Base-by-base conservation (phyloP, 306 rosid species). In the Arachis hypogaea region DNA sequence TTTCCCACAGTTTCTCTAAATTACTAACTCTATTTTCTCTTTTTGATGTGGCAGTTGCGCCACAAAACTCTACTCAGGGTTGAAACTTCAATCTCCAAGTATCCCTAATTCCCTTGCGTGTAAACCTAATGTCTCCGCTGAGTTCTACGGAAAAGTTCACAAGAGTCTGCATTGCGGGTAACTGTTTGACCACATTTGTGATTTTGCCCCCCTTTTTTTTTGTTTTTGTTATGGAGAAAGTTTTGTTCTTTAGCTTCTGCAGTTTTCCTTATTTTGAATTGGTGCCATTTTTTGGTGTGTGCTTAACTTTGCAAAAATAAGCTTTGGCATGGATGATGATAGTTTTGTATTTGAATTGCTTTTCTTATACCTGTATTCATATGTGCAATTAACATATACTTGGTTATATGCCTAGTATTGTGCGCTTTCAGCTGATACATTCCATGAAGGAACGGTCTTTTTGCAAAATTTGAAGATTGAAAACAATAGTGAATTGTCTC, bases 11-110 rank as follows among this genome's bases (percentile, higher is more conserved):
- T 22, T 14, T 9, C 38, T 9, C 3, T 50, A 72, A 47, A 66
- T 72, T 29, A 11, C 18, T 61, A 30, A 58, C 52, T 54, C 14
- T 60, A 47, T 81, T 57, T 47, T 57, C 63, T 1, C 54, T 11
- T 62, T 55, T 62, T 60, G 0, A 9, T 72, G 4, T 73, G 44
- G 55, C 83, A 94, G 99, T 74, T 71, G 70, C 66, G 65, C 81
- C 18, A 77, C 91, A 12, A 94, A 86, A 78, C 81, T 89, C 72
- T 88, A 84, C 82, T 83, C 97, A 5, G 96, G 96, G 54, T 65
- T 94, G 72, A 94, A 85, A 82, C 93, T 78, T 80, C 96, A 91
- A 85, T 81, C 92, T 80, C 16, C 84, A 47, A 62, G 97, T 86
- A 30, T 28, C 77, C 47, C 38, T 77, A 9, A 47, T 54, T 72